These are phyloP conservation scores for Camellia sinensis DNA, from an alignment of 148 eudicot species.

Conservation along the genomic window DNA sequence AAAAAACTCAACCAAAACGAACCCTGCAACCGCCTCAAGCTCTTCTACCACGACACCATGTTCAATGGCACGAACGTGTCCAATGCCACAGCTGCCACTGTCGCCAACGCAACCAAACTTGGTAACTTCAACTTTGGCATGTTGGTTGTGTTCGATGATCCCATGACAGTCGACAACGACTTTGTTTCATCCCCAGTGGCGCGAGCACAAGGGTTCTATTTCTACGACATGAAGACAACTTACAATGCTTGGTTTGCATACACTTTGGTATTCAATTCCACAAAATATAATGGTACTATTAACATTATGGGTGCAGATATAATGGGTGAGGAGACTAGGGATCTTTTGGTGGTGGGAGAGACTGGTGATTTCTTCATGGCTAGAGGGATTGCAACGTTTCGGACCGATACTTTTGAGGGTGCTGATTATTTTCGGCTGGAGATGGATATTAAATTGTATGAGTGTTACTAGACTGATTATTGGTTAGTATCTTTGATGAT, in stretches of 20 bases:
- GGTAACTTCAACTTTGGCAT: conserved; percentile 23
- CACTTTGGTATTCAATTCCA: conserved; percentile 21
- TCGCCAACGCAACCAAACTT: conserved; percentile 1
- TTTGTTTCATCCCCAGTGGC: conserved; percentile 27
- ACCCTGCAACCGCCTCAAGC: conserved; percentile 28
- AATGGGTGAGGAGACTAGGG: conserved; percentile 22
- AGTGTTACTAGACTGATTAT: conserved; percentile 23
- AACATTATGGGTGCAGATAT: conserved; percentile 34
- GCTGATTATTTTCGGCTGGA: conserved; percentile 26
- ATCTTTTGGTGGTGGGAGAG: conserved; percentile 39
- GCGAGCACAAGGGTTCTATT: conserved; percentile 36
- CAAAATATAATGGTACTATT: conserved; percentile 26
- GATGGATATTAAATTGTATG: conserved; percentile 39
- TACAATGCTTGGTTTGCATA: conserved; percentile 36
- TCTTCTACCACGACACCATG: conserved; percentile 30
- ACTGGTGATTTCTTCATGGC: conserved; percentile 46
- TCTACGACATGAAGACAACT: conserved; percentile 28
- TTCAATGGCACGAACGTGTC: conserved; percentile 22
- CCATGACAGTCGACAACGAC: conserved; percentile 22
- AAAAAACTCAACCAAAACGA: background rate
- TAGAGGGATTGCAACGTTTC: conserved; percentile 27
- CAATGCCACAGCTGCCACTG: conserved; percentile 22
- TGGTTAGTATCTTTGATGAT: too few species aligned
- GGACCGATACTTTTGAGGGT: conserved; percentile 26
- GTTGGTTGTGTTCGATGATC: conserved; percentile 37